Base-by-base conservation (phyloP, 495 filamentous ascomycete species). In the Daldinia caldariorum region DNA sequence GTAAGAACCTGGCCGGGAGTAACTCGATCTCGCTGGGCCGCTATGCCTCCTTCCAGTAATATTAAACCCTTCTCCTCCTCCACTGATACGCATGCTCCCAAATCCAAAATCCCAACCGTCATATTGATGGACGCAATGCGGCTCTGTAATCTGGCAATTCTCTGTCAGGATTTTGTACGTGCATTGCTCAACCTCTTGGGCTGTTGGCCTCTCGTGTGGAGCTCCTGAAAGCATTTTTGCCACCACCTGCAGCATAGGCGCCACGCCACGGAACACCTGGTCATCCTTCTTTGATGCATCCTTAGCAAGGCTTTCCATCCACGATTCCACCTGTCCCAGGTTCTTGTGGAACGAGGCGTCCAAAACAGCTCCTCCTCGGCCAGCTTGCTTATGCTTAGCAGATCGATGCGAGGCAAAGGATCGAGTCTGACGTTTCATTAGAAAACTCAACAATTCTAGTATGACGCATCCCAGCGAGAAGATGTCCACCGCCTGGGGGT, bases 341-440 rank as follows among this genome's bases (percentile, higher is more conserved):
- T 97, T 95, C 29, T 88, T 88, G 75, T 97, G 94, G 79, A 94
- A 98, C 0, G 90, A 93, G 1, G 90, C 86, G 72, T 97, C 92
- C 9, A 90, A 82, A 8, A 83, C 86, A 31, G 90, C 86, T 2
- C 89, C 89, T 62, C 90, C 90, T 13, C 91, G 84, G 12, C 91
- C 90, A 6, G 86, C 85, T 35, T 72, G 63, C 75, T 84, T 79
- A 77, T 94, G 91, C 58, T 91, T 89, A 0, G 87, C 84, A 3
- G 86, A 83, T 6, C 94, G 92, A 74, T 94, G 90, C 12, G 88
- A 85, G 6, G 87, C 79, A 73, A 97, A 97, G 20, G 89, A 84
- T 18, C 87, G 84, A 0, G 88, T 82, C 34, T 90, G 88, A 57
- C 90, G 88, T 70, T 94, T 92, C 74, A 92, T 84, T 41, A 94